Conservation (phyloP, 805 yeast genomes). For the Hanseniaspora nectarophila region DNA sequence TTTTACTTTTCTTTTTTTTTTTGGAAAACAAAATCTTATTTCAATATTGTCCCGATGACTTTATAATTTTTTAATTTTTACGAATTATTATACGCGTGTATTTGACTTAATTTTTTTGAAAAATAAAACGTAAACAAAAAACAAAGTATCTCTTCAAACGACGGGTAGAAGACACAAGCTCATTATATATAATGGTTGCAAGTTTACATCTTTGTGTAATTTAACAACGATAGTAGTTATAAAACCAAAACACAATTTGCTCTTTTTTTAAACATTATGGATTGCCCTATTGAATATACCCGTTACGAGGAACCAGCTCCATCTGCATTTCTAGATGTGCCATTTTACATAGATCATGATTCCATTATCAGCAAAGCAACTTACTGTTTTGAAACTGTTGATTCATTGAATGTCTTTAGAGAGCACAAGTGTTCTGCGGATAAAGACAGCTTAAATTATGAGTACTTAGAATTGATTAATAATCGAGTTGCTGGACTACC, state of each 20-base stretch:
- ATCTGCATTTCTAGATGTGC: constrained; percentile 1
- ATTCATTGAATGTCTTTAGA: neutral
- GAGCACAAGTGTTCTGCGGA: neutral
- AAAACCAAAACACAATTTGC: neutral
- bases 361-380: constrained; percentile 2
- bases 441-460: neutral
- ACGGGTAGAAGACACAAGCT: no score
- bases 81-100: no score
- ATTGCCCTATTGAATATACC: constrained; percentile 2
- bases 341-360: constrained; percentile 3
- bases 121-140: no score
- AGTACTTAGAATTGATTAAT: neutral
- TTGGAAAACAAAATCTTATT: no score
- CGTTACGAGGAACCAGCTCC: constrained; percentile 7
- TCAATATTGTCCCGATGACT: no score
- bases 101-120: no score
- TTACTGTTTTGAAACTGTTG: constrained; percentile 3
- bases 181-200: no score
- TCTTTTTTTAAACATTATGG: neutral
- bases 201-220: no score
- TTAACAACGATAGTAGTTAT: no score
- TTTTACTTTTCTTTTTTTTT: no score
- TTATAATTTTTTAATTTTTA: no score
- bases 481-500: neutral
- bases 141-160: no score